Conservation (phyloP, 2,329 filamentous ascomycete species). For the Microsporum audouinii region DNA sequence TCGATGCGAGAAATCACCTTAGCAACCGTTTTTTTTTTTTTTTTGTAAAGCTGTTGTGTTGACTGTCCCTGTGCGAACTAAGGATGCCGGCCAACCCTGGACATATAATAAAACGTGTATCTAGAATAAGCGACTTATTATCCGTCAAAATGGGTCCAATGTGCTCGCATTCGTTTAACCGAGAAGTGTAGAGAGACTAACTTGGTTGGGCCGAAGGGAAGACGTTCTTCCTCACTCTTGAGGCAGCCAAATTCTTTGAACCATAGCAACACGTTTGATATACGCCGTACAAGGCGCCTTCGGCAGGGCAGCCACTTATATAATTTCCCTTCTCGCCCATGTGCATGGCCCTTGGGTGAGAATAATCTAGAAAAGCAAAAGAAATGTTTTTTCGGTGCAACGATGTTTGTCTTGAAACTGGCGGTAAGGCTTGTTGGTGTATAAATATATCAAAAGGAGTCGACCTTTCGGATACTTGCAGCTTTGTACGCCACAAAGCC, state of each 20-base stretch:
- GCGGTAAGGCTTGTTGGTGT: background rate
- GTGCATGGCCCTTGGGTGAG: background rate
- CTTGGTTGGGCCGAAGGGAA: background rate
- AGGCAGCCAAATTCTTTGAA: background rate
- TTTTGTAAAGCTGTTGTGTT: background rate
- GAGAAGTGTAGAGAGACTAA: background rate
- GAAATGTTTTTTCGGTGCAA: background rate
- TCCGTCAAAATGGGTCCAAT: background rate
- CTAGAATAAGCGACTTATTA: background rate
- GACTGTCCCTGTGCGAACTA: background rate
- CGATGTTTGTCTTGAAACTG: background rate
- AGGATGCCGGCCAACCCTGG: background rate
- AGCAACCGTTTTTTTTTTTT: background rate
- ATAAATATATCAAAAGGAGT: background rate
- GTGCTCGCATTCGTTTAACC: background rate
- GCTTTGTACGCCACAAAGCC: background rate
- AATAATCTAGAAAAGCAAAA: background rate
- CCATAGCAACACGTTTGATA: background rate
- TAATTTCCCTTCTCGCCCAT: background rate
- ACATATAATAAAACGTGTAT: background rate
- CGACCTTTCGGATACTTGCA: background rate
- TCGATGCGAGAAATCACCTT: background rate
- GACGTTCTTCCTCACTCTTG: background rate
- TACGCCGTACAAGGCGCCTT: background rate
- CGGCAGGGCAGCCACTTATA: slow-evolving; percentile 1